A percentile compares a stretch with the other conserved stretches of the same genome.
Evolutionary conservation across 164 flowering plant genomes (phyloP).

Genomic region (Aristolochia contorta): DNA sequence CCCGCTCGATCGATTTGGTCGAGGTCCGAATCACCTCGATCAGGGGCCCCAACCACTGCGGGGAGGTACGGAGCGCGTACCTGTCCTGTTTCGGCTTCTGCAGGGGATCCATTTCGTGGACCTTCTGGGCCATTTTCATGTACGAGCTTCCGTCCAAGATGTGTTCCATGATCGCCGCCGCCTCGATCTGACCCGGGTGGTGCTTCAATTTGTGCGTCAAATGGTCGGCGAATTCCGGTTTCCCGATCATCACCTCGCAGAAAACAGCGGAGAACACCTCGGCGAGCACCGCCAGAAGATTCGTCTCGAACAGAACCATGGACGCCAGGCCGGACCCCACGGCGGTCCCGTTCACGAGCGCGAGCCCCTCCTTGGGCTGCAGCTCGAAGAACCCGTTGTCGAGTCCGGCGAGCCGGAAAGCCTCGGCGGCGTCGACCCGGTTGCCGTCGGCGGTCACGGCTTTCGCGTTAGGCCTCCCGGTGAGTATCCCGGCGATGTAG

Average conservation of each 20-base stretch:
- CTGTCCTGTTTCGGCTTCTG: slow-evolving; percentile 64
- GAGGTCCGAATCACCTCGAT: slow-evolving; percentile 49
- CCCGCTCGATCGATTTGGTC: slow-evolving; percentile 47
- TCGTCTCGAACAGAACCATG: slow-evolving; percentile 43
- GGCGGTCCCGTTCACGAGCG: slow-evolving; percentile 56
- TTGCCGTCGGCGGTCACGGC: slow-evolving; percentile 37
- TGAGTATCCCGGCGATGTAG: slow-evolving; percentile 54
- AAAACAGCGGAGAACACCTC: slow-evolving; percentile 47
- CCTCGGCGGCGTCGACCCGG: slow-evolving; percentile 26
- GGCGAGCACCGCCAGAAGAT: slow-evolving; percentile 32
- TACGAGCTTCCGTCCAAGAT: slow-evolving; percentile 42
- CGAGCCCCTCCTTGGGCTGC: slow-evolving; percentile 60
- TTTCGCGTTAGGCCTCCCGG: slow-evolving; percentile 50
- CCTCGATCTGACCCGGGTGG: slow-evolving; percentile 63
- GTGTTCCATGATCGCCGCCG: slow-evolving; percentile 66
- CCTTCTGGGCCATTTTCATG: slow-evolving; percentile 27
- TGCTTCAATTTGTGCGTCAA: slow-evolving; percentile 54
- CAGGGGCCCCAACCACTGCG: slow-evolving; percentile 54
- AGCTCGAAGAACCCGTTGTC: slow-evolving; percentile 38
- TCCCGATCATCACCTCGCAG: slow-evolving; percentile 61
- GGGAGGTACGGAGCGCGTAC: slow-evolving; percentile 59
- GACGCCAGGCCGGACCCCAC: slow-evolving; percentile 60
- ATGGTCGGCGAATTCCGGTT: slow-evolving; percentile 54
- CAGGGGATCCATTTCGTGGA: slow-evolving; percentile 45
- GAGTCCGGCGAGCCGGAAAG: slow-evolving; percentile 36